phyloP scores from a whole-genome alignment of 2,329 filamentous ascomycete genomes.

The Monosporascus sp. region DNA sequence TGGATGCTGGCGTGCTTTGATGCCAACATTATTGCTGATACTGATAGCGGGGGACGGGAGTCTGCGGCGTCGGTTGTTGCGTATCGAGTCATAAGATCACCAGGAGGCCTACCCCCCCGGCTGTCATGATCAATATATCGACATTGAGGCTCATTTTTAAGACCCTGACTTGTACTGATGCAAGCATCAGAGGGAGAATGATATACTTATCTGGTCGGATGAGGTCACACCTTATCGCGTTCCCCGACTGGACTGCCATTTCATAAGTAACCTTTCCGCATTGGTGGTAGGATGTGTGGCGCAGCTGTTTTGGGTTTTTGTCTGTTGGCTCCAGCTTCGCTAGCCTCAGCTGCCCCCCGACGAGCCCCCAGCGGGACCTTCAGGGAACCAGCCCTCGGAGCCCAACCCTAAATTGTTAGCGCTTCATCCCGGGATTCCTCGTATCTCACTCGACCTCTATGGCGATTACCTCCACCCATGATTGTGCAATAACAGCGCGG shows the following conservation, averaged over 20 bases:
- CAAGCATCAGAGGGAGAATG: background rate
- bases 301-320: constrained; percentile 3
- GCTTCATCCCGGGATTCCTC: constrained; percentile 4
- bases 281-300: constrained; percentile 12
- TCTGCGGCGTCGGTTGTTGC: background rate
- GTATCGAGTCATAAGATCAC: background rate
- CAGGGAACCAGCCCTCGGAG: background rate
- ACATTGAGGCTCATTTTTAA: background rate
- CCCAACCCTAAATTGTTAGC: constrained; percentile 8
- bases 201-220: background rate
- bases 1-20: no score
- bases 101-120: background rate
- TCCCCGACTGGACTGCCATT: background rate
- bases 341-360: background rate
- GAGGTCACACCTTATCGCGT: background rate
- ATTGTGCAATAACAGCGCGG: constrained; percentile 7
- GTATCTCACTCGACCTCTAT: background rate
- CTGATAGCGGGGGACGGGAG: background rate
- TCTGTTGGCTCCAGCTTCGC: background rate
- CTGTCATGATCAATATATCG: background rate
- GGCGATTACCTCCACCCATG: background rate
- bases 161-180: background rate
- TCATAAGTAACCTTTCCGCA: constrained; percentile 4
- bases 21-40: background rate
- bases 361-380: background rate